Evolutionary conservation across 2,329 filamentous ascomycete species (phyloP), one percentile per base, ranked within the genome.

Genomic region (Teratosphaeria nubilosa): DNA sequence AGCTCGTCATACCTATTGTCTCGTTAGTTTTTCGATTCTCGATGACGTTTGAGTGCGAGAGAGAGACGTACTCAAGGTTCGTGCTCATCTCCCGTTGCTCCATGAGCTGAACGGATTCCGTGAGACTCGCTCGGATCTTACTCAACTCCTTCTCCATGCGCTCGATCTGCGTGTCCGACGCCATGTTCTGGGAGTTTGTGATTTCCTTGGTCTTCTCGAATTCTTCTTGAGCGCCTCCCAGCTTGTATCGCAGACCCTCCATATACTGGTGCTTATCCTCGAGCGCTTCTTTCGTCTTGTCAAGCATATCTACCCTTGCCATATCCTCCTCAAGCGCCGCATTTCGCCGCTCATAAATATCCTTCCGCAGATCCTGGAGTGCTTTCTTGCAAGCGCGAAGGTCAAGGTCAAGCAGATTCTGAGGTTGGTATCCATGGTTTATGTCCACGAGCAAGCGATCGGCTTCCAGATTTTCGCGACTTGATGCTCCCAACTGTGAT

Each of bases 71-170:
- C 88, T 97, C 91, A 66, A 97, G 94, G 60, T 92, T 95, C 13
- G 90, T 94, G 67, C 91, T 95, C 83, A 97, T 96, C 77, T 97
- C 91, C 57, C 90, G 82, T 74, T 96, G 92, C 72, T 96, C 91
- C 82, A 96, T 87, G 53, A 95, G 75, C 74, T 96, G 90, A 56
- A 96, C 88, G 34, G 86, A 91, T 72, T 96, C 92, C 2, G 84
- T 86, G 31, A 96, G 78, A 11, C 86, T 87, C 1, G 87, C 83
- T 50, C 91, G 83, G 90, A 97, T 95, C 72, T 91, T 90, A 53
- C 89, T 88, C n/a, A 99, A 78, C 72, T 99, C 91, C 74, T 96
- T 96, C 76, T 99, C 94, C 87, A 96, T 95, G 78, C 94, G 94
- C 75, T 99, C 94, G 67, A 99, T 96, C 73, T 97, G 92, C 9